phyloP scores from a whole-genome alignment of 1,284 basidiomycete species.

The Tilletia caries region DNA sequence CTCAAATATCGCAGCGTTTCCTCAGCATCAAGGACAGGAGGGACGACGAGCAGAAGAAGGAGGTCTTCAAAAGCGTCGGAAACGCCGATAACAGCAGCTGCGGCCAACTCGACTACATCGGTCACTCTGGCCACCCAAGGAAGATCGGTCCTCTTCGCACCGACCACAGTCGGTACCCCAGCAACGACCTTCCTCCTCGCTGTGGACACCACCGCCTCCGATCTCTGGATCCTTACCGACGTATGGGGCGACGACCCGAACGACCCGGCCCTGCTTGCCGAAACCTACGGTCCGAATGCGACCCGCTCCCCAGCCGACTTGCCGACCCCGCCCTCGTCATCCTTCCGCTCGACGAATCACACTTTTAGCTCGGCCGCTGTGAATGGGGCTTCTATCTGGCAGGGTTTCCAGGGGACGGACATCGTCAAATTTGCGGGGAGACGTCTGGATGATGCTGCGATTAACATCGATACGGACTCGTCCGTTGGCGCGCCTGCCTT shows the following conservation, averaged over 20 bases:
- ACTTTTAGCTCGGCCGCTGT: neutral
- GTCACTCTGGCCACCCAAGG: neutral
- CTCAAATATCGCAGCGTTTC: too few species aligned
- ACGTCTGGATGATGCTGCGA: neutral
- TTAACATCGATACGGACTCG: neutral
- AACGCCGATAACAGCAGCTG: too few species aligned
- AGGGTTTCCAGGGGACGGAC: neutral
- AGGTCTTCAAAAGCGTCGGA: too few species aligned
- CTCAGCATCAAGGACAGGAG: too few species aligned
- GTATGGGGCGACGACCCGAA: neutral
- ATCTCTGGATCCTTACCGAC: neutral
- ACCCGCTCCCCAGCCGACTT: neutral
- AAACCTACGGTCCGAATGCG: neutral
- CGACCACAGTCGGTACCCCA: conserved; percentile 7
- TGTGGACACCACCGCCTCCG: conserved; percentile 6
- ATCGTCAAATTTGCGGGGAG: neutral
- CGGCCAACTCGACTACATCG: neutral
- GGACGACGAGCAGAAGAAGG: too few species aligned
- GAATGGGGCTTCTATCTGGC: neutral
- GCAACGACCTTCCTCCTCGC: neutral
- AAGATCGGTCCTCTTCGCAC: neutral
- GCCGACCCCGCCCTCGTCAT: neutral
- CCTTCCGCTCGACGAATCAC: conserved; percentile 3
- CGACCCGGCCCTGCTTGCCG: neutral
- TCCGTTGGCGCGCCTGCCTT: neutral